Conservation (phyloP, 148 eudicot species). For the Rhododendron vialii region DNA sequence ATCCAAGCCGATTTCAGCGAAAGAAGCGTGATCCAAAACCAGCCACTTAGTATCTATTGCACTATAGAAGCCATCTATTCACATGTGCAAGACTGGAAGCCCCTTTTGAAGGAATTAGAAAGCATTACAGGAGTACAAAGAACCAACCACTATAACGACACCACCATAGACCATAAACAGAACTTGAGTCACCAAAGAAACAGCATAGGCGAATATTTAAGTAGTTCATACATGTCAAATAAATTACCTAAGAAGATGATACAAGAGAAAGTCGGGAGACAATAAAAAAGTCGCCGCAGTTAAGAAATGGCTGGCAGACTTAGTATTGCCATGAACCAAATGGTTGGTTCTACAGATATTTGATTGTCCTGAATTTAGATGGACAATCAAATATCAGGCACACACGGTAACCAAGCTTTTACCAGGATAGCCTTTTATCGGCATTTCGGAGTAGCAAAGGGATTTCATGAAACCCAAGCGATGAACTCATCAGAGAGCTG, state of each 20-base stretch:
- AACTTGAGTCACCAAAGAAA: neutral
- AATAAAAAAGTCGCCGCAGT: neutral
- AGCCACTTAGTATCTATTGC: neutral
- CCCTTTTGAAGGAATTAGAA: neutral
- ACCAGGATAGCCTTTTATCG: neutral
- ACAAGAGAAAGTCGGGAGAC: neutral
- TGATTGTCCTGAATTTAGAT: neutral
- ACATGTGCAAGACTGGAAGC: neutral
- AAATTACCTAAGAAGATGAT: neutral
- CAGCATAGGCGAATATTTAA: neutral
- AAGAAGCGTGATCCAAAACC: neutral
- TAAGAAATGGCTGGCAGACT: neutral
- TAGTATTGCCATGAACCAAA: neutral
- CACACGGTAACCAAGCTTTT: neutral
- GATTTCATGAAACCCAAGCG: neutral
- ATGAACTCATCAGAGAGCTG: neutral
- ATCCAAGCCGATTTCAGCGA: neutral
- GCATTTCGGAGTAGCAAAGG: neutral
- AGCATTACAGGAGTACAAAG: neutral
- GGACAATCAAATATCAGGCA: neutral
- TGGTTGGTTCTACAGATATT: neutral
- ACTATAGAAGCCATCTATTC: neutral
- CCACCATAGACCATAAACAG: neutral
- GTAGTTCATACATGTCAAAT: neutral
- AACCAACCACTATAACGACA: neutral